Percentiles rank a stretch among this genome's conserved stretches.
These are phyloP conservation scores for Trypanosoma caninum DNA, from an alignment of 208 protist genomes.

Conservation along the genomic window DNA sequence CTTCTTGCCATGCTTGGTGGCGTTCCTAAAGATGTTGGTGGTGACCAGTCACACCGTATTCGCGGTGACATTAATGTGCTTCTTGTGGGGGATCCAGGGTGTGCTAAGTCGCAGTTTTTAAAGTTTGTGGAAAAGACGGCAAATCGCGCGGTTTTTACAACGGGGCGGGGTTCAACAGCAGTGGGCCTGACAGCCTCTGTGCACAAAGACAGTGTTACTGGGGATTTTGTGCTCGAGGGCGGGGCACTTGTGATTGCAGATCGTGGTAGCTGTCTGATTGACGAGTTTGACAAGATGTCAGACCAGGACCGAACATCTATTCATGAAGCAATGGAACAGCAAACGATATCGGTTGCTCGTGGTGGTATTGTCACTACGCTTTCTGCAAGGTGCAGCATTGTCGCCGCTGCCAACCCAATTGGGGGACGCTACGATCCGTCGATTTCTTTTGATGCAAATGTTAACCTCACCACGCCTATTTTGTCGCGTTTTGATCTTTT, in stretches of 20 bases:
- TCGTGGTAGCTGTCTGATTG: constrained; percentile 98
- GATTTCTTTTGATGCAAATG: constrained; percentile 96
- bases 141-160: constrained; percentile 98
- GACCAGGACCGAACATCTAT: constrained; percentile 97
- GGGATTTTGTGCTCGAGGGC: constrained; percentile 99
- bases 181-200: constrained; percentile 99
- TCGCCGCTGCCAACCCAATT: constrained; percentile 99
- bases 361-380: constrained; percentile 99
- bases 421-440: constrained; percentile 96
- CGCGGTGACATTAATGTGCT: constrained; percentile 99
- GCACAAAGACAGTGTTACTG: constrained; percentile 95
- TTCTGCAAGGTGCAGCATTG: constrained; percentile 94
- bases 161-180: constrained; percentile 97
- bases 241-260: constrained; percentile 99
- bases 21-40: constrained; percentile 89
- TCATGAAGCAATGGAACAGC: constrained; percentile 99
- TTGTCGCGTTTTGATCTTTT: constrained; percentile 98
- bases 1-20: constrained; percentile 98
- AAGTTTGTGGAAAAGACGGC: constrained; percentile 99
- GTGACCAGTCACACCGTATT: constrained; percentile 95
- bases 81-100: constrained; percentile 99
- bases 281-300: constrained; percentile 99
- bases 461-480: constrained; percentile 99
- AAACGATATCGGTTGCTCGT: constrained; percentile 99
- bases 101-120: constrained; percentile 96